Evolutionary conservation across 2,329 filamentous ascomycete species (phyloP).

Genomic region (Daldinia sp.): DNA sequence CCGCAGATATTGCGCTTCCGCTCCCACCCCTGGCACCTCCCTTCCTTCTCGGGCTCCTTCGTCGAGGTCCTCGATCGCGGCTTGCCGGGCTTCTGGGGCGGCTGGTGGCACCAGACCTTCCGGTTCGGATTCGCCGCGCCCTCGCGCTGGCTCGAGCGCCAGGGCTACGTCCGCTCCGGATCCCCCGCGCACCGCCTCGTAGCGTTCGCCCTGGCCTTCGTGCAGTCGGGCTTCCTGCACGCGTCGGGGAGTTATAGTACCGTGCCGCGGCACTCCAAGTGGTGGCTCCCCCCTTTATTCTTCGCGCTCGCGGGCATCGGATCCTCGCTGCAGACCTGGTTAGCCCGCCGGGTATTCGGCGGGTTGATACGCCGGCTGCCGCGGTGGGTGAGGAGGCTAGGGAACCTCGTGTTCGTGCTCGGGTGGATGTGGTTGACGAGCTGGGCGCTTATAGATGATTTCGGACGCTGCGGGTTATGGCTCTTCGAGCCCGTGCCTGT

Average conservation of each 20-base stretch:
- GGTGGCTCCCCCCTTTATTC: conserved; percentile 72
- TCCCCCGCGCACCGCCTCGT: conserved; percentile 51
- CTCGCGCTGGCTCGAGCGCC: conserved; percentile 59
- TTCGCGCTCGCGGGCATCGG: conserved; percentile 79
- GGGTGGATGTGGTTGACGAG: conserved; percentile 77
- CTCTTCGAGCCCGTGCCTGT: conserved; percentile 84
- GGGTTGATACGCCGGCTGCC: conserved; percentile 54
- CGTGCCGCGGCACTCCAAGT: conserved; percentile 62
- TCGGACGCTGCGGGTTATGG: conserved; percentile 80
- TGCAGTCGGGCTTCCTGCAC: conserved; percentile 77
- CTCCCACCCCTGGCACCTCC: conserved; percentile 64
- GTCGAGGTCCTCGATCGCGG: conserved; percentile 73
- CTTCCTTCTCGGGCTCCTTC: conserved; percentile 68
- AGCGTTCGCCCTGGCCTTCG: conserved; percentile 67
- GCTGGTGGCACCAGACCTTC: conserved; percentile 93
- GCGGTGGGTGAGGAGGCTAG: conserved; percentile 58
- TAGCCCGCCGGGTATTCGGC: conserved; percentile 32
- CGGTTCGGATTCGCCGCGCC: conserved; percentile 77
- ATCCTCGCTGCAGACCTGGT: conserved; percentile 67
- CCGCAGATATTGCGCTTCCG: conserved; percentile 64
- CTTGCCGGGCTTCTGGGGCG: conserved; percentile 84
- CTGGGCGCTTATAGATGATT: conserved; percentile 78
- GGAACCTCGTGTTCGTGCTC: conserved; percentile 72
- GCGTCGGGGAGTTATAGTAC: conserved; percentile 75
- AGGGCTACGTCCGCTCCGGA: conserved; percentile 55